Conservation (phyloP, 2,329 filamentous ascomycete genomes). For the Aspergillus terreus region DNA sequence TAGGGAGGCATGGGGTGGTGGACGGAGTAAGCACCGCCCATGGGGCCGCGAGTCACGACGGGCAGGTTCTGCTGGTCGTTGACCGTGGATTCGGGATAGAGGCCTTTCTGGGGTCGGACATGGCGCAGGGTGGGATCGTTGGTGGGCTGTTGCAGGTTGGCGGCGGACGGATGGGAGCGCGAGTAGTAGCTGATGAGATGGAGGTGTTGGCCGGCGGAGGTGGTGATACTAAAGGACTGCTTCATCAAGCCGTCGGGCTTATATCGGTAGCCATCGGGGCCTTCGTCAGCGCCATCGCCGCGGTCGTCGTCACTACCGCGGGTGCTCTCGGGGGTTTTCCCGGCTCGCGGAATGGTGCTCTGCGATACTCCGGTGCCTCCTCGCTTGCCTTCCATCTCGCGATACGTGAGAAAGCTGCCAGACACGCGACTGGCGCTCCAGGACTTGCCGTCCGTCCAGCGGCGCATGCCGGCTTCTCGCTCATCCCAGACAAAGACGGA, state of each 20-base stretch:
- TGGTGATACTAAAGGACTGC: constrained; percentile 99
- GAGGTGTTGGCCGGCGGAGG: constrained; percentile 81
- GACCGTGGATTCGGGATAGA: constrained; percentile 95
- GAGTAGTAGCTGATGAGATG: constrained; percentile 98
- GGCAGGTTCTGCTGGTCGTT: constrained; percentile 79
- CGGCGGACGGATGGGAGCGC: constrained; percentile 67
- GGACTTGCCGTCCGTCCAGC: constrained; percentile 98
- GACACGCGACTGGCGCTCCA: constrained; percentile 98
- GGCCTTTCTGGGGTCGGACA: constrained; percentile 84
- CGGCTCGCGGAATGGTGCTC: constrained; percentile 53
- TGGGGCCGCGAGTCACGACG: constrained; percentile 71
- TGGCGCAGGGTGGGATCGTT: constrained; percentile 74
- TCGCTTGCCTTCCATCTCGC: constrained; percentile 98
- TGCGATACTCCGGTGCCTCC: constrained; percentile 68
- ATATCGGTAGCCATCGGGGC: constrained; percentile 85
- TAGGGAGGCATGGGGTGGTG: constrained; percentile 54
- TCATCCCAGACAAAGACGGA: constrained; percentile 99
- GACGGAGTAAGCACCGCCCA: constrained; percentile 55
- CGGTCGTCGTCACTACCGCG: constrained; percentile 80
- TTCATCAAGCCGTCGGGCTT: constrained; percentile 98
- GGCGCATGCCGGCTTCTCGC: constrained; percentile 92
- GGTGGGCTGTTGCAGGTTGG: constrained; percentile 75
- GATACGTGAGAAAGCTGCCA: constrained; percentile 93
- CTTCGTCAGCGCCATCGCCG: constrained; percentile 63
- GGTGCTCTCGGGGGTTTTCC: constrained; percentile 79